Evolutionary conservation across 495 filamentous ascomycete genomes (phyloP), one percentile per base, ranked within the genome.

Genomic region (Xylaria longipes): DNA sequence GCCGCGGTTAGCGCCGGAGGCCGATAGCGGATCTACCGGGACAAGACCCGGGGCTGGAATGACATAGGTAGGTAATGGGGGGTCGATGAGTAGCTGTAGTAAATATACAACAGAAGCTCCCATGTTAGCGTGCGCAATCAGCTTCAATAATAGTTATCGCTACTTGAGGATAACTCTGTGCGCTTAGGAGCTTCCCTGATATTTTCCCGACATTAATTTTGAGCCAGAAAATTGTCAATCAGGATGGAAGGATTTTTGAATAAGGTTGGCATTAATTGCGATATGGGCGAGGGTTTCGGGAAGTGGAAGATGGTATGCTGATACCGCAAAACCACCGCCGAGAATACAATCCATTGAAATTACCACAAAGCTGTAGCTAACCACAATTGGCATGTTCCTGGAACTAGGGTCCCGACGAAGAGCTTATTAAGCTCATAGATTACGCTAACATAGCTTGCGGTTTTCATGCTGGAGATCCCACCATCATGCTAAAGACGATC

Each of bases 391-490:
- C 56, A 37, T 35, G 29, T 22, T 62, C 9, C 25, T 70, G 29
- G 20, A 20, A 27, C 15, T 74, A 79, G 74, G 84, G 84, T 33
- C 87, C 89, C 8, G 89, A 91, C 67, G 84, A 85, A 20, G 87
- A 90, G 41, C 81, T 90, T 20, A 85, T 91, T 39, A 85, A 85
- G 29, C 72, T 86, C 61, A 86, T 90, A 71, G 88, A 90, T 70
- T 83, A 86, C 69, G 89, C 89, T n/a, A 91, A 91, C 71, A 74
- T 90, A 12, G 89, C 89, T 4, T 91, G 89, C 73, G 89, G 88
- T 6, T 89, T 90, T 74, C 89, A 77, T 71, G 85, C 83, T 57
- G 81, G 88, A 27, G 87, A 90, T 70, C 89, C 89, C 3, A 71
- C 88, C 1, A 87, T 89, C 65, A 91, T 91, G 89, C 75, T 82